A percentile compares a stretch with the other conserved stretches of the same genome.
Evolutionary conservation across 345 rosid species (phyloP).

Genomic region (Gossypioides kirkii): DNA sequence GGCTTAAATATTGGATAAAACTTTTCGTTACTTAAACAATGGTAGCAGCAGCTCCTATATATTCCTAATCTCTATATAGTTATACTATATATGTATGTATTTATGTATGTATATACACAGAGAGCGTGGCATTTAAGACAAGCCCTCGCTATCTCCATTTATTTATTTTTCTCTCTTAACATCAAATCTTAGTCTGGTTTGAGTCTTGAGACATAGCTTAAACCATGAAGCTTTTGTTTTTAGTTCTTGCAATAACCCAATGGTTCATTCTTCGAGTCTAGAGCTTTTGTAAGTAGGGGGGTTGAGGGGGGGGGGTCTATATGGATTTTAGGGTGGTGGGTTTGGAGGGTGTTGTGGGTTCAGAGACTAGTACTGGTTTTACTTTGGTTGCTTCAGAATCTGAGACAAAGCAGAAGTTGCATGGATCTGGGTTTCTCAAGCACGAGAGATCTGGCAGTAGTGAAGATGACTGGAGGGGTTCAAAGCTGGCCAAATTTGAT

Average conservation of each 20-base stretch:
- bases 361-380: slow-evolving; percentile 27
- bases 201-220: slow-evolving; percentile 9
- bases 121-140: background rate
- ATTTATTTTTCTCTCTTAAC: slow-evolving; percentile 23
- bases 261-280: slow-evolving; percentile 13
- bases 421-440: slow-evolving; percentile 62
- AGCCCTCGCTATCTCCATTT: slow-evolving; percentile 24
- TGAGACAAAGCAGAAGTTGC: slow-evolving; percentile 41
- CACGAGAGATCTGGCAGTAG: slow-evolving; percentile 37
- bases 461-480: slow-evolving; percentile 46
- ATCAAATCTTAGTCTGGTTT: slow-evolving; percentile 23
- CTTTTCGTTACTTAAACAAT: background rate
- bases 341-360: slow-evolving; percentile 41
- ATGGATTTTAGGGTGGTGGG: slow-evolving; percentile 56
- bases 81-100: no score
- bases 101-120: background rate
- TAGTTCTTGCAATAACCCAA: slow-evolving; percentile 3
- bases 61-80: background rate
- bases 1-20: background rate
- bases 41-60: background rate
- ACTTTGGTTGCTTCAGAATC: slow-evolving; percentile 44
- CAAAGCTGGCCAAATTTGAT: slow-evolving; percentile 43
- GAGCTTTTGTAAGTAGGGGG: slow-evolving; percentile 16
- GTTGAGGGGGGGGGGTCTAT: slow-evolving; percentile 4
- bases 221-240: slow-evolving; percentile 14